Evolutionary conservation across 345 rosid genomes (phyloP).

Genomic region (Camelina laxa): DNA sequence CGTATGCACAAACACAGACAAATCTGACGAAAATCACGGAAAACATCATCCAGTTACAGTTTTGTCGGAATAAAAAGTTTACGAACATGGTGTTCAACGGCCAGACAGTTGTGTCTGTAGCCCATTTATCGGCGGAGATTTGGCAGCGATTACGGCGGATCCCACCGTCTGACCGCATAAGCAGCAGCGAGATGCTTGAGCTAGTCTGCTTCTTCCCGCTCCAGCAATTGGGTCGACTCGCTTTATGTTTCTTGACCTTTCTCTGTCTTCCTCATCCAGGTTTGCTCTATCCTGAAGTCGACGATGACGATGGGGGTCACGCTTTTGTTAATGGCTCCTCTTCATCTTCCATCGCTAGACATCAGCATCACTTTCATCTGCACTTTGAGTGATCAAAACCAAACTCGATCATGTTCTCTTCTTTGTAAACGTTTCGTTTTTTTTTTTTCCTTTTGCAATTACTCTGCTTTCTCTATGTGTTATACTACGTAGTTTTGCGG

Average conservation of each 20-base stretch:
- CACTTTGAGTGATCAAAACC: constrained; percentile 35
- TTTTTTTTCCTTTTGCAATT: neutral
- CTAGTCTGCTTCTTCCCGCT: constrained; percentile 73
- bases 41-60: constrained; percentile 10
- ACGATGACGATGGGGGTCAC: constrained; percentile 29
- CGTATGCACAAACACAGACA: constrained; percentile 13
- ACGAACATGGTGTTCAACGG: constrained; percentile 66
- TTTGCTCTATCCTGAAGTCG: constrained; percentile 44
- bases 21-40: constrained; percentile 6
- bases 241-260: constrained; percentile 66
- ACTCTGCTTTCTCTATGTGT: constrained; percentile 16
- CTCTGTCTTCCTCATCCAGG: constrained; percentile 69
- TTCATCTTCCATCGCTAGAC: constrained; percentile 24
- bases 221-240: constrained; percentile 64
- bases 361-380: constrained; percentile 35
- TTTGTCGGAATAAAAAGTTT: neutral
- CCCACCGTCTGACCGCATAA: constrained; percentile 54
- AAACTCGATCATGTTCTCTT: neutral
- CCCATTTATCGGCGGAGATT: constrained; percentile 58
- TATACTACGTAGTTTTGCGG: constrained; percentile 4
- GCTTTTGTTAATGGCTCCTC: constrained; percentile 22
- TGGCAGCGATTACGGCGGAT: constrained; percentile 59
- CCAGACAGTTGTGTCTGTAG: constrained; percentile 50
- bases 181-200: constrained; percentile 63
- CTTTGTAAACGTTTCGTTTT: constrained; percentile 7